Conservation (phyloP, 139 green algal species). For the Monoraphidium neglectum region DNA sequence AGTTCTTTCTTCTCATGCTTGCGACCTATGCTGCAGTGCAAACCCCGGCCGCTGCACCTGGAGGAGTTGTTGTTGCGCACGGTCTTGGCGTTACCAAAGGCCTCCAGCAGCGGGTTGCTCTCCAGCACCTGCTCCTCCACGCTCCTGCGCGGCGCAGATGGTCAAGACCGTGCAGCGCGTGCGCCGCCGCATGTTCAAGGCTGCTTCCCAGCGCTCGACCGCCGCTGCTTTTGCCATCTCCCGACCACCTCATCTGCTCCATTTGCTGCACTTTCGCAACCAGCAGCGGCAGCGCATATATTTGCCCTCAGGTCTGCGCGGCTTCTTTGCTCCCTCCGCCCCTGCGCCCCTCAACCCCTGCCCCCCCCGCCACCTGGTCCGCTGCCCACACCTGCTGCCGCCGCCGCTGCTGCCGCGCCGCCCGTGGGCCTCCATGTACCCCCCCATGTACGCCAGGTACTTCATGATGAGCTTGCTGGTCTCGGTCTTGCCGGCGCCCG, state of each 20-base stretch:
- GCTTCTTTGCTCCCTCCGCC: too few relatives aligned
- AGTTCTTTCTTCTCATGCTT: neutral
- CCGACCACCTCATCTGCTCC: too few relatives aligned
- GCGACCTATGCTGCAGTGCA: neutral
- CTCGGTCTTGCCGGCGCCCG: constrained; percentile 99
- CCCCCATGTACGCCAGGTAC: constrained; percentile 77
- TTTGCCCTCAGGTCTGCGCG: too few relatives aligned
- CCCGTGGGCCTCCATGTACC: constrained; percentile 50
- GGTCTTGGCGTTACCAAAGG: constrained; percentile 99
- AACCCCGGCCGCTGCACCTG: neutral
- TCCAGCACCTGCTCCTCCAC: constrained; percentile 80
- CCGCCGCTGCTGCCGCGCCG: constrained; percentile 12
- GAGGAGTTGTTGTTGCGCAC: constrained; percentile 49
- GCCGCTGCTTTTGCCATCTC: too few relatives aligned
- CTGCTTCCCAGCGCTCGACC: too few relatives aligned
- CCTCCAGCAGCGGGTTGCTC: constrained; percentile 97
- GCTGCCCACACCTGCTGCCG: neutral
- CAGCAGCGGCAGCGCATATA: too few relatives aligned
- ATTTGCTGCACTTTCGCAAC: too few relatives aligned
- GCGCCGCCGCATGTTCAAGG: too few relatives aligned
- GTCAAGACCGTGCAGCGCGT: too few relatives aligned
- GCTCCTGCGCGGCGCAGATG: too few relatives aligned
- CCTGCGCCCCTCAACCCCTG: neutral
- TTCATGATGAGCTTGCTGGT: constrained; percentile 99
- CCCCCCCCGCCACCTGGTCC: neutral